Evolutionary conservation across 805 yeast species (phyloP), one percentile per base, ranked within the genome.

Genomic region (Saccharomycopsis sp.): DNA sequence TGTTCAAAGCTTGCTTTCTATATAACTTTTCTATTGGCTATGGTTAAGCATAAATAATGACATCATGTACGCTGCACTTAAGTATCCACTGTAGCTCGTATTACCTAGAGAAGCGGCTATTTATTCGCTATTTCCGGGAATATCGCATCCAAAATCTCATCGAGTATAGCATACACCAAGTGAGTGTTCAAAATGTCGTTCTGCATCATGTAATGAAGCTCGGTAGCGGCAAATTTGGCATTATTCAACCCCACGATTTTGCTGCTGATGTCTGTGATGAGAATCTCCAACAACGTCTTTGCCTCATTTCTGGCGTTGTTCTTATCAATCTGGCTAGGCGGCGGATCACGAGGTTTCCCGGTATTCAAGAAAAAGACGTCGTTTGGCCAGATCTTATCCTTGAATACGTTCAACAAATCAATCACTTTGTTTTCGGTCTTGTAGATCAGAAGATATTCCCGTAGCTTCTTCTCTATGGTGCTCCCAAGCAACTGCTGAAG

Each of bases 401-500:
- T 70, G 1, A 75, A 34, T n/a, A 60, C 40, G 2, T 62, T 56
- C 4, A 82, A 57, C 1, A 73, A 14, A 9, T 75, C 79, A n/a
- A 75, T 69, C 0, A 87, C 66, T 34, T 73, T 75, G 8, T 73
- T 76, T 51, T 80, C 83, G 8, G 75, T 73, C 44, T 58, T 71
- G 53, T 24, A n/a, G 41, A 55, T 64, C 52, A 50, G 51, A n/a
- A 71, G 62, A 50, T 60, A 63, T 9, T 75, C 79, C 47, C 84
- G 71, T 2, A 83, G 77, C 56, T 79, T 81, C 66, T 82, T 84
- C 66, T 91, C 97, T 54, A 91, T 85, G 0, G 97, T 87, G 1
- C 92, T 87, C 0, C 97, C 97, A 44, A 91, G 76, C 1, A 91
- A 70, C 67, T 90, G 97, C 68, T 91, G 97, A 55, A 91, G 71